Conservation (phyloP, 2,329 filamentous ascomycete species). For the Paraphoma sp. region DNA sequence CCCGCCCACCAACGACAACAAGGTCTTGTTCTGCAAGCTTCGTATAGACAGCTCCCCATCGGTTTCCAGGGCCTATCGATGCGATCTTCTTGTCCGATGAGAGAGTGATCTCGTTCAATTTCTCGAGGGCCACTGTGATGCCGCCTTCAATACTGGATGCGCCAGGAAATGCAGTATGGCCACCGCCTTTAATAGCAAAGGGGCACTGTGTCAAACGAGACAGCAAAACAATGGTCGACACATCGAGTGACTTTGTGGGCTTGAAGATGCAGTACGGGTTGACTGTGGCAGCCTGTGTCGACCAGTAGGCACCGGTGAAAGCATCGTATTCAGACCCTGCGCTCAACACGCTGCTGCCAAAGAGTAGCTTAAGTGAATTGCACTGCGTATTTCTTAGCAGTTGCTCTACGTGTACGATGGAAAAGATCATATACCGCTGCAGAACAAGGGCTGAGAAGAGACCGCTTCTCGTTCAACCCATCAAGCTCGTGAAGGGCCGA, state of each 20-base stretch:
- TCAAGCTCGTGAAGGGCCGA: slow-evolving; percentile 18
- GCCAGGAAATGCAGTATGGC: slow-evolving; percentile 51
- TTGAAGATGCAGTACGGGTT: slow-evolving; percentile 23
- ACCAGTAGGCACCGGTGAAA: slow-evolving; percentile 23
- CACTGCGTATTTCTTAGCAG: slow-evolving; percentile 19
- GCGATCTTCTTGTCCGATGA: slow-evolving; percentile 33
- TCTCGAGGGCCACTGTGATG: slow-evolving; percentile 52
- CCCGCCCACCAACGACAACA: slow-evolving; percentile 38
- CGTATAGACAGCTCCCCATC: slow-evolving; percentile 45
- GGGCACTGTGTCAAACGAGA: slow-evolving; percentile 32
- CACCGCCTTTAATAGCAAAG: slow-evolving; percentile 55
- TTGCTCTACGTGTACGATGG: background rate
- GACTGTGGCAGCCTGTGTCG: slow-evolving; percentile 17
- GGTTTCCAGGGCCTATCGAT: slow-evolving; percentile 40
- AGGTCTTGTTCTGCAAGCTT: slow-evolving; percentile 29
- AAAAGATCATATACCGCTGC: slow-evolving; percentile 21
- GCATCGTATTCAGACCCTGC: slow-evolving; percentile 19
- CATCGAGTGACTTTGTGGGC: slow-evolving; percentile 16
- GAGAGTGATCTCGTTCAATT: slow-evolving; percentile 35
- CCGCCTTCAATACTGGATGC: slow-evolving; percentile 52
- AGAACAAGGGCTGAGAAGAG: slow-evolving; percentile 14
- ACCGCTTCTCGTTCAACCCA: background rate
- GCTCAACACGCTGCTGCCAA: slow-evolving; percentile 19
- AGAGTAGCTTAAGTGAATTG: slow-evolving; percentile 21
- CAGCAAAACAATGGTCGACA: slow-evolving; percentile 18